These are phyloP conservation scores for Flaveria linearis DNA, from an alignment of 129 eudicot genomes.

Conservation along the genomic window DNA sequence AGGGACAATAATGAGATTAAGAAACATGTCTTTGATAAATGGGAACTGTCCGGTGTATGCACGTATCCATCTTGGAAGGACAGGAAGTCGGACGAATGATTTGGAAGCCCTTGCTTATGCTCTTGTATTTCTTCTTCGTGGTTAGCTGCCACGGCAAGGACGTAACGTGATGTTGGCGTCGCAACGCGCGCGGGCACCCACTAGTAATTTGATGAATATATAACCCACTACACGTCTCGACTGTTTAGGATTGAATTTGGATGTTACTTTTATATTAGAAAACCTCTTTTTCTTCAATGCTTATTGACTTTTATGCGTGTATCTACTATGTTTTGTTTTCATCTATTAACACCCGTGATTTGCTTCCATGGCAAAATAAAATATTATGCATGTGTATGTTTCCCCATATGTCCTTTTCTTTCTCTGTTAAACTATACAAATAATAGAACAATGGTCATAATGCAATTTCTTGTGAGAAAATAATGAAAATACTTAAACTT, in stretches of 20 bases:
- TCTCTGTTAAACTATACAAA: too few relatives aligned
- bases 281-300: slow-evolving; percentile 13
- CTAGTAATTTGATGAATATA: background rate
- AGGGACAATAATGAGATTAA: too few relatives aligned
- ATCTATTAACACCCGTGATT: slow-evolving; percentile 22
- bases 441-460: too few relatives aligned
- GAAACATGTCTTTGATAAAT: too few relatives aligned
- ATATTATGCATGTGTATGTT: background rate
- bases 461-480: background rate
- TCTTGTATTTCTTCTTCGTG: too few relatives aligned
- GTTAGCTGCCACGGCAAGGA: too few relatives aligned
- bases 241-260: slow-evolving; percentile 1
- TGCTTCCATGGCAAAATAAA: background rate
- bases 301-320: slow-evolving; percentile 22
- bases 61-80: too few relatives aligned
- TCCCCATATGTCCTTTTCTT: background rate
- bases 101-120: too few relatives aligned
- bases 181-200: too few relatives aligned
- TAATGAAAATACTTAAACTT: background rate
- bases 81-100: too few relatives aligned
- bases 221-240: background rate
- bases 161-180: too few relatives aligned
- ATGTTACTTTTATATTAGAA: slow-evolving; percentile 1
- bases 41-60: too few relatives aligned
- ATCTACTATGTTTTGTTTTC: slow-evolving; percentile 9